A percentile compares a stretch with the other conserved stretches of the same genome.
Evolutionary conservation across 2,329 filamentous ascomycete genomes (phyloP).

Genomic region (Alternaria tenuissima): DNA sequence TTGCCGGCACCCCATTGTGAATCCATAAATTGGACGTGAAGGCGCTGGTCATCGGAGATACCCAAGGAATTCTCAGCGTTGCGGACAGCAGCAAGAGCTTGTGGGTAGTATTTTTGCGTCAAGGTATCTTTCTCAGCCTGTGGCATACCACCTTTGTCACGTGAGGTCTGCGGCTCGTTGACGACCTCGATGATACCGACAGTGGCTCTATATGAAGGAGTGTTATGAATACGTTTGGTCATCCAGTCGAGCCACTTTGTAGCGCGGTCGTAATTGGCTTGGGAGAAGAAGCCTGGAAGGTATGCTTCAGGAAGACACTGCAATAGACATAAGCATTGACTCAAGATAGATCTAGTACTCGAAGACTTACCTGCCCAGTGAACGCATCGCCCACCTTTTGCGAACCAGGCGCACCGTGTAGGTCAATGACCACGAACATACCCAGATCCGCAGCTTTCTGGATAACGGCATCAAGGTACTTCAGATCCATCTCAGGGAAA

Average conservation of each 20-base stretch:
- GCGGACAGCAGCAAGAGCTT: slow-evolving; percentile 58
- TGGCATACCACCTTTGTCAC: slow-evolving; percentile 19
- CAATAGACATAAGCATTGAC: background rate
- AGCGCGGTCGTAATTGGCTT: slow-evolving; percentile 65
- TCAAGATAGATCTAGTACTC: background rate
- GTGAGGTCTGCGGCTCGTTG: slow-evolving; percentile 61
- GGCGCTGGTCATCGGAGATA: slow-evolving; percentile 53
- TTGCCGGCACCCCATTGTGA: slow-evolving; percentile 65
- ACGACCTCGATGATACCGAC: slow-evolving; percentile 65
- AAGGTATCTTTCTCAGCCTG: slow-evolving; percentile 39
- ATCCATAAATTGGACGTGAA: slow-evolving; percentile 66
- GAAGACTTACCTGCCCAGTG: slow-evolving; percentile 53
- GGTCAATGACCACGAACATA: slow-evolving; percentile 63
- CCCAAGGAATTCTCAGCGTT: slow-evolving; percentile 57
- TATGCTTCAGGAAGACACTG: slow-evolving; percentile 29
- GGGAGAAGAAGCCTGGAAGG: slow-evolving; percentile 63
- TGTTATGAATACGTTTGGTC: slow-evolving; percentile 60
- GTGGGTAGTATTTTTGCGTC: slow-evolving; percentile 56
- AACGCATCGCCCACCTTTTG: slow-evolving; percentile 58
- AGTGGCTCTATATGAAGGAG: slow-evolving; percentile 61
- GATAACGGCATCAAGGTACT: slow-evolving; percentile 58
- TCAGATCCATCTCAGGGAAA: slow-evolving; percentile 60
- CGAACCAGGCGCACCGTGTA: slow-evolving; percentile 63
- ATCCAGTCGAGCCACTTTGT: slow-evolving; percentile 65
- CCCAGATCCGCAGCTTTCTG: slow-evolving; percentile 59